Evolutionary conservation across 2,329 filamentous ascomycete species (phyloP).

Genomic region (Sporothrix schenckii): DNA sequence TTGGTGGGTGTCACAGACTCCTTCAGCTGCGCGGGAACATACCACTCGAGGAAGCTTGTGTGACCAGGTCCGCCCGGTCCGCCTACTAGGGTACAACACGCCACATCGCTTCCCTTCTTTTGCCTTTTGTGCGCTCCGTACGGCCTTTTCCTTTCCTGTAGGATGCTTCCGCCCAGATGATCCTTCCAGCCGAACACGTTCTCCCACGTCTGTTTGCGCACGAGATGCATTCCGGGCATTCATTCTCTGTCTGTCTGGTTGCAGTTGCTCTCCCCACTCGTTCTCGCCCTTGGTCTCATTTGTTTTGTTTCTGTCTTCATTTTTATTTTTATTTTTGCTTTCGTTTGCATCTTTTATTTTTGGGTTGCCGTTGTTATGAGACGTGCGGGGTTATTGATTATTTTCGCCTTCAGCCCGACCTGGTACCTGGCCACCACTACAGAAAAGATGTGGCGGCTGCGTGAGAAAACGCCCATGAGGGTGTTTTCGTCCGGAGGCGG

Average conservation of each 20-base stretch:
- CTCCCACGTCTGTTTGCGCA: constrained; percentile 14
- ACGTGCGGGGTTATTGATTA: not conserved
- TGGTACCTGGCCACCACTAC: not conserved
- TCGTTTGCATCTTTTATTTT: not conserved
- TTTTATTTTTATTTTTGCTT: not conserved
- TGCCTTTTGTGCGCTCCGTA: not conserved
- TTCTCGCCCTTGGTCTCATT: not conserved
- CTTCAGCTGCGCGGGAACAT: not conserved
- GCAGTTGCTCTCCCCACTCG: not conserved
- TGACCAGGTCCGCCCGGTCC: not conserved
- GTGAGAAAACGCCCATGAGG: not conserved
- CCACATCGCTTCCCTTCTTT: not conserved
- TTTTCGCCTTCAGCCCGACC: not conserved
- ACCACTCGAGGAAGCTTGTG: not conserved
- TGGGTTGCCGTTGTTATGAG: not conserved
- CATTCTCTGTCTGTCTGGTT: not conserved
- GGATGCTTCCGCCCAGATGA: not conserved
- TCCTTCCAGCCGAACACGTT: not conserved
- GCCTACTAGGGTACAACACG: not conserved
- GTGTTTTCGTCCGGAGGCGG: constrained; percentile 7
- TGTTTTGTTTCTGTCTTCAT: not conserved
- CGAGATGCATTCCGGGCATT: not conserved
- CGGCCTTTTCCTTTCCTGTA: not conserved
- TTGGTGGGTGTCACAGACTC: constrained; percentile 11
- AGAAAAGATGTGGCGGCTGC: not conserved